Evolutionary conservation across 495 filamentous ascomycete species (phyloP).

Genomic region (Monascus purpureus): DNA sequence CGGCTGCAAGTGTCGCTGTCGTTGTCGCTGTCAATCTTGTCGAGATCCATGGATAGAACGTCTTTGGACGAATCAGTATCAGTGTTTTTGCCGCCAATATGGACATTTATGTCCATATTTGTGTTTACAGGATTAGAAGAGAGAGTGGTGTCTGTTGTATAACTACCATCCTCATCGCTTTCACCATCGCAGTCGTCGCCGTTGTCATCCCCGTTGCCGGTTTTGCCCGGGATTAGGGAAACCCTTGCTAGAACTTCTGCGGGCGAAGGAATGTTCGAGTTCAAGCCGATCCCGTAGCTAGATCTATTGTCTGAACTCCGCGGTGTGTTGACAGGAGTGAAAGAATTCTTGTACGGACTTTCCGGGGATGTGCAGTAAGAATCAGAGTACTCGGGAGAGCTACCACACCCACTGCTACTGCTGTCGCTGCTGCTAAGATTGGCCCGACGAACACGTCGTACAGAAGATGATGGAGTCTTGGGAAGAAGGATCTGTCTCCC

Average conservation of each 20-base stretch:
- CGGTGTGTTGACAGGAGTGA: constrained; percentile 22
- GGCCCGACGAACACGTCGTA: constrained; percentile 8
- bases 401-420: constrained; percentile 11
- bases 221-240: constrained; percentile 2
- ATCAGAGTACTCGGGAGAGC: constrained; percentile 8
- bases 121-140: background rate
- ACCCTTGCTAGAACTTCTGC: constrained; percentile 1
- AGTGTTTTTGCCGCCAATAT: background rate
- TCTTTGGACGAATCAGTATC: background rate
- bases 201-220: constrained; percentile 1
- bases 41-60: background rate
- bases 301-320: constrained; percentile 11
- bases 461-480: constrained; percentile 3
- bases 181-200: background rate
- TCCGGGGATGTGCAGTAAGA: constrained; percentile 17
- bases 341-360: constrained; percentile 12
- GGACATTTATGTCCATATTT: background rate
- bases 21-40: background rate
- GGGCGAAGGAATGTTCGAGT: constrained; percentile 3
- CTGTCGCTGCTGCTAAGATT: constrained; percentile 3
- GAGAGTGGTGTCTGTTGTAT: constrained; percentile 7
- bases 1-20: constrained; percentile 1
- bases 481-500: constrained; percentile 2
- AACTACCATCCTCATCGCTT: constrained; percentile 4
- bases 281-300: background rate